A percentile compares a stretch with the other conserved stretches of the same genome.
Conservation (phyloP, 75 land plant genomes). For the Cunninghamia lanceolata region DNA sequence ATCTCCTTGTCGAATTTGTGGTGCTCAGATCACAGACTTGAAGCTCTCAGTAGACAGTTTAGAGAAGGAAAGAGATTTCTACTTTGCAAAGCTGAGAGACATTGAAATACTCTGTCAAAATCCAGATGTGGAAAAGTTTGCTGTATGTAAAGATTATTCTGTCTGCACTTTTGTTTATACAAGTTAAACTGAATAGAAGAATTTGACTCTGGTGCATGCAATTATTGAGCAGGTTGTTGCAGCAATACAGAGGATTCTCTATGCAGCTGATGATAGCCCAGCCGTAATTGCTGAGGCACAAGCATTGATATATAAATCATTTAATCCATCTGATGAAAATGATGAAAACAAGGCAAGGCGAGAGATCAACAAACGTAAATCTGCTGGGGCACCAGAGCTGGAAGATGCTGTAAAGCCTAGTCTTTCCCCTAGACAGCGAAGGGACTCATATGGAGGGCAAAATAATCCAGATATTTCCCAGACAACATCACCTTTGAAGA, state of each 20-base stretch:
- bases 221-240: constrained; percentile 51
- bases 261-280: constrained; percentile 67
- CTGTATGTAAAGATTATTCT: constrained; percentile 28
- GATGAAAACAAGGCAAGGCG: constrained; percentile 24
- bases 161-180: not conserved
- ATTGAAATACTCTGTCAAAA: constrained; percentile 85
- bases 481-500: not conserved
- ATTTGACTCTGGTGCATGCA: not conserved
- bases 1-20: not conserved
- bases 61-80: constrained; percentile 94
- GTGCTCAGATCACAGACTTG: constrained; percentile 56
- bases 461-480: not conserved
- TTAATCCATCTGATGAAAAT: constrained; percentile 1
- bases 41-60: constrained; percentile 67
- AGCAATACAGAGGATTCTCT: constrained; percentile 74
- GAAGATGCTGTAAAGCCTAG: constrained; percentile 39
- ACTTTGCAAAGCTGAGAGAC: constrained; percentile 80
- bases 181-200: not conserved
- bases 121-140: constrained; percentile 53
- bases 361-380: constrained; percentile 19
- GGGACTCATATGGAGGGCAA: not conserved
- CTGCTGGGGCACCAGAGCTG: constrained; percentile 35
- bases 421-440: constrained; percentile 46
- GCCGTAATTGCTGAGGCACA: constrained; percentile 70
- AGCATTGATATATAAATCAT: constrained; percentile 26